Percentiles rank a stretch among this genome's conserved stretches.
Evolutionary conservation across 2,329 filamentous ascomycete species (phyloP).

Genomic region (Talaromyces albobiverticillius): DNA sequence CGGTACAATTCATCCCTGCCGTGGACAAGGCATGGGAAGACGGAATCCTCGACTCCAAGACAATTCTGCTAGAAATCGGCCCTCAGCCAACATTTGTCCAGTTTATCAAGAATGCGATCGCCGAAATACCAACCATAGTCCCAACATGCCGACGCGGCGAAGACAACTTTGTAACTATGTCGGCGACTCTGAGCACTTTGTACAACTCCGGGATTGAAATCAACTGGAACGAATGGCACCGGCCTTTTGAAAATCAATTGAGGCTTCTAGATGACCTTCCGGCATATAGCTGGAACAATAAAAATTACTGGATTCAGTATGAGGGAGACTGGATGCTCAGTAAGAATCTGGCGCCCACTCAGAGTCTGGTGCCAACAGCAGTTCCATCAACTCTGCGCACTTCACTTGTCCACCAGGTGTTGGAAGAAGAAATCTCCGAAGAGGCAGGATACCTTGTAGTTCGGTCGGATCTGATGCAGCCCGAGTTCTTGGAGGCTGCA

Average conservation of each 20-base stretch:
- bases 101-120: constrained; percentile 1
- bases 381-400: neutral
- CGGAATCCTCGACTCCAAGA: neutral
- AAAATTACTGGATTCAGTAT: constrained; percentile 72
- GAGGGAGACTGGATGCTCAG: constrained; percentile 68
- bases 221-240: constrained; percentile 68
- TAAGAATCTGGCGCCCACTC: constrained; percentile 56
- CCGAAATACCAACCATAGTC: constrained; percentile 18
- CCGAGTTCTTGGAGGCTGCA: constrained; percentile 12
- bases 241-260: constrained; percentile 44
- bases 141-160: constrained; percentile 15
- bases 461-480: constrained; percentile 16
- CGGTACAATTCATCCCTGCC: constrained; percentile 55
- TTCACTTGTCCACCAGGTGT: constrained; percentile 3
- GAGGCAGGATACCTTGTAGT: neutral
- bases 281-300: constrained; percentile 66
- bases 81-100: constrained; percentile 2
- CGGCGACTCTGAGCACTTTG: neutral
- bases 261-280: constrained; percentile 46
- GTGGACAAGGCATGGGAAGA: neutral
- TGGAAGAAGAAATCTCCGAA: neutral
- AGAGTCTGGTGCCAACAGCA: neutral
- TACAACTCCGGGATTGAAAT: constrained; percentile 53
- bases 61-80: constrained; percentile 6
- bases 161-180: constrained; percentile 2